Evolutionary conservation across 83 land plant species (phyloP), one percentile per base, ranked within the genome.

Genomic region (Larix sibirica): DNA sequence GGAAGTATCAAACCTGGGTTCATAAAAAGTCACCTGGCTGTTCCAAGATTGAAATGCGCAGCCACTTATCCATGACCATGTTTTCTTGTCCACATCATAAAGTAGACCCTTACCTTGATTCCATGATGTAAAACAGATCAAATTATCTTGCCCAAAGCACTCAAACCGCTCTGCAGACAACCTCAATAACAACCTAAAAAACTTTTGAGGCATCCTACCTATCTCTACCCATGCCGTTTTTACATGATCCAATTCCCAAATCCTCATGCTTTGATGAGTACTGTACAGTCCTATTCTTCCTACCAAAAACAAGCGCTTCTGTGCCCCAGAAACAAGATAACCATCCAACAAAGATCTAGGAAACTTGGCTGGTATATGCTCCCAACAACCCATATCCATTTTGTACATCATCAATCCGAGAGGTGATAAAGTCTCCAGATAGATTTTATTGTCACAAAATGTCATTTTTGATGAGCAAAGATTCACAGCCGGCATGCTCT

Each of bases 161-260:
- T 93, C 94, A 84, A 93, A 93, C 69, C 95, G 88, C 81, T 93
- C 95, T 12, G 93, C 95, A 60, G 92, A 91, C 66, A 91, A 79
- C 74, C 90, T 86, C 73, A 93, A 67, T 33, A 89, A 80, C 26
- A 86, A 83, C 59, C 88, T 87, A 82, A 93, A 91, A 82, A 89
- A 86, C 83, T 80, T 89, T 21, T 89, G 93, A 10, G 95, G 95
- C 93, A 93, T 93, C 65, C 91, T 88, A 31, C 89, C 90, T 23
- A 93, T 82, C 90, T 91, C 95, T 62, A 88, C 82, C 95, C 95
- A 93, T 23, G 69, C 77, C 42, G 81, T 77, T 70, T 88, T 87
- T 20, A 83, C 83, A 86, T 89, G 94, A 81, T 93, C 93, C 83
- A 93, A 71, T 47, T 91, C 93, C 95, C 95, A 93, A 64, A 93